Base-by-base conservation (phyloP, 768 basidiomycete genomes). In the Suillus clintonianus region DNA sequence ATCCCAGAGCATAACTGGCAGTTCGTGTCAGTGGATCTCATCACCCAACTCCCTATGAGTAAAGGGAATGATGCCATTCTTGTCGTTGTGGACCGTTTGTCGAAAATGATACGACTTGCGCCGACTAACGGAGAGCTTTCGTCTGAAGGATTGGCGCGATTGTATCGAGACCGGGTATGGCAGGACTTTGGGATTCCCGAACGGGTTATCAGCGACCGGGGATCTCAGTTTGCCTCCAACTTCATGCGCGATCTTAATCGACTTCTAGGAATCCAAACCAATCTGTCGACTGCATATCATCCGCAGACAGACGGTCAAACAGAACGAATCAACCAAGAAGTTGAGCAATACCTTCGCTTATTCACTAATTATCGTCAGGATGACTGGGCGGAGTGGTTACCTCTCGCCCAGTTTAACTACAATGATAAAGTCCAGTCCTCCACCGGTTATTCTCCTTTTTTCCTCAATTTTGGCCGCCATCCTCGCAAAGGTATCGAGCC, bases 281-380 rank as follows among this genome's bases (percentile, higher is more conserved):
- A 73, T 36, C 64, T 76, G 0, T 78, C 76, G 2, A 83, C 81
- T 0, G 80, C 80, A 0, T 83, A 76, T 61, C 82, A 82, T 59
- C 83, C 83, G 0, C 76, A 66, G n/a, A 43, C 42, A 9, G 42
- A 43, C 8, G 41, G 41, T 42, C 41, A 42, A 17, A 42, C 41
- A 0, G 41, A 60, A 62, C 62, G 75, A 3, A 66, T 76, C 8
- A 81, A 83, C 62, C 71, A 72, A 63, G 67, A 73, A 5, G 42
- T 82, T 0, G 79, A 83, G 59, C 70, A 72, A 24, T 80, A 79
- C 64, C 73, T 83, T 0, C 71, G 76, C 2, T 59, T 74, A 2
- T 80, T 73, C 65, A 47, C 67, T 55, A 72, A 77, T 60, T 69
- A 74, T 59, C 62, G 69, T 5, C 77, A 81, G 47, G 62, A 72